Base-by-base conservation (phyloP, 805 yeast species). In the Saccharomycopsis fermentans region DNA sequence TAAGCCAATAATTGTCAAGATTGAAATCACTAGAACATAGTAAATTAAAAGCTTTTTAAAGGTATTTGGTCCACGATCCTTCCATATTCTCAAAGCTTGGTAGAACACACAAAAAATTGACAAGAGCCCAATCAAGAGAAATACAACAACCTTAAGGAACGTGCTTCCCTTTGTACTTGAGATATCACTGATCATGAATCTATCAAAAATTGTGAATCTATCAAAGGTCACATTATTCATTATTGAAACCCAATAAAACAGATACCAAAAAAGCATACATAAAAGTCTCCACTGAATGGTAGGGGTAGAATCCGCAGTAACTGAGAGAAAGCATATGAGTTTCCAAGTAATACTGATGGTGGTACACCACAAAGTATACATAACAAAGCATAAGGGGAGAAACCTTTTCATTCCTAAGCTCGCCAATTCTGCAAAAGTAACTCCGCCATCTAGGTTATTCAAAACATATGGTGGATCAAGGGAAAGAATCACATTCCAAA, bases 181-280 rank as follows among this genome's bases (percentile, higher is more conserved):
- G 32, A 92, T 72, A 68, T 92, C 98, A 11, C 74, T 71, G 2
- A 81, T 65, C 0, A 92, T 87, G 50, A 92, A 74, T 58, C 99
- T 75, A 68, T 92, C 98, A 11, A 91, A 84, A 0, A 97, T 96
- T 11, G 92, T 71, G 35, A 57, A 60, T 61, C 91, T 74, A 67
- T 90, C 98, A 71, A 92, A 90, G 0, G 96, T 89, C 65, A 88
- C 78, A 70, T 90, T 91, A 69, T 91, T 90, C 65, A 90, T 76
- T 36, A 87, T 77, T 1, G 97, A 96, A 2, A 87, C 65, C 95
- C 96, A 89, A 67, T 86, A 86, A 2, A 85, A 74, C 0, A 91
- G 86, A 62, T 86, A 87, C 94, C 96, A 91, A 26, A 73, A 29
- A 0, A 69, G 19, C 0, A 69, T 50, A 16, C 50, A 43, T 11